Conservation (phyloP, 306 rosid genomes). For the Cyclanthera cordifolia region DNA sequence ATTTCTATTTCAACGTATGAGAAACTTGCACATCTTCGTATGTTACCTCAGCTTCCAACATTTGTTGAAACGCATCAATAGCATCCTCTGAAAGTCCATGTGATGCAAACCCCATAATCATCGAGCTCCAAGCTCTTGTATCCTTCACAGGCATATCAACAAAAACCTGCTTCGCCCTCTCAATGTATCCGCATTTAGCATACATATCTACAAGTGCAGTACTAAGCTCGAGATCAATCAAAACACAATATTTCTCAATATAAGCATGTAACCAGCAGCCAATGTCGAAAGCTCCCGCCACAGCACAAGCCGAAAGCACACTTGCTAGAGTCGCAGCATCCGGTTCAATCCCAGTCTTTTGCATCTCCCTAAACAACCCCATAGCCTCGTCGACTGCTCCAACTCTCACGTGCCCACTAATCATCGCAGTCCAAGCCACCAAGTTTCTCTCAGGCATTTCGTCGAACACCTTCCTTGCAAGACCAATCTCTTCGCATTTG, state of each 20-base stretch:
- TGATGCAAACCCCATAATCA: conserved; percentile 20
- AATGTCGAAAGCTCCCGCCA: conserved; percentile 13
- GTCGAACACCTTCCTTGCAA: conserved; percentile 16
- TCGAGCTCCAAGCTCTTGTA: conserved; percentile 21
- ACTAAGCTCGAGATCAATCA: conserved; percentile 18
- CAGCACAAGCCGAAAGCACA: conserved; percentile 17
- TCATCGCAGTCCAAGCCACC: conserved; percentile 21
- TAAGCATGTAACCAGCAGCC: conserved; percentile 21
- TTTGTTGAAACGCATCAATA: conserved; percentile 12
- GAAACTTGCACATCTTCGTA: neutral
- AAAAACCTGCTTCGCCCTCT: conserved; percentile 20
- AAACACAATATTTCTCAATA: conserved; percentile 13
- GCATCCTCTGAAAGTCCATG: conserved; percentile 18
- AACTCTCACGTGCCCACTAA: conserved; percentile 14
- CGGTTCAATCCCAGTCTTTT: conserved; percentile 16
- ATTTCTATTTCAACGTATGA: too few species aligned
- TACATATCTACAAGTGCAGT: conserved; percentile 25
- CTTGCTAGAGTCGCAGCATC: conserved; percentile 17
- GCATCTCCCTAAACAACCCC: conserved; percentile 20
- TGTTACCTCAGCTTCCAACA: conserved; percentile 19
- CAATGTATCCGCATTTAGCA: conserved; percentile 22
- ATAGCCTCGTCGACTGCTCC: conserved; percentile 13
- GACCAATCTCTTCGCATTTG: conserved; percentile 11
- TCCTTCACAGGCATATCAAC: conserved; percentile 17
- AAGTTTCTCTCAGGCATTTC: conserved; percentile 22